phyloP scores from a whole-genome alignment of 306 rosid species.

The Malus fusca region DNA sequence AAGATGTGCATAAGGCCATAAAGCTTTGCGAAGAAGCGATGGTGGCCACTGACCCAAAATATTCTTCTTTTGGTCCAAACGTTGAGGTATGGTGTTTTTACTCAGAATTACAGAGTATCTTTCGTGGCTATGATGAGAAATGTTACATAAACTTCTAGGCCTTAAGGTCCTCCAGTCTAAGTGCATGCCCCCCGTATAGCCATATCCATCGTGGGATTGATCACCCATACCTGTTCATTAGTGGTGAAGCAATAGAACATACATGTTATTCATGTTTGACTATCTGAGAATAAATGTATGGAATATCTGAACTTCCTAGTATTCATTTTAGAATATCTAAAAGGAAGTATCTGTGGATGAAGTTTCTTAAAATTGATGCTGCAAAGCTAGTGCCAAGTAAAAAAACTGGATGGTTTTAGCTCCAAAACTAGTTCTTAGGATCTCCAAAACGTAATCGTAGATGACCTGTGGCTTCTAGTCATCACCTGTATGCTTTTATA shows the following conservation, averaged over 20 bases:
- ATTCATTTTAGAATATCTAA: not conserved
- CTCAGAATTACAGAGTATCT: not conserved
- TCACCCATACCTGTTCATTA: not conserved
- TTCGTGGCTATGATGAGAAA: not conserved
- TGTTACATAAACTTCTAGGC: not conserved
- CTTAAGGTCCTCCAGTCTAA: constrained; percentile 2
- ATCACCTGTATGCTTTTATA: constrained; percentile 4
- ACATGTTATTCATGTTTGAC: not conserved
- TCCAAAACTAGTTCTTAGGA: not conserved
- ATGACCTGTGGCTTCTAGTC: not conserved
- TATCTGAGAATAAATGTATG: not conserved
- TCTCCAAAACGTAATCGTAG: not conserved
- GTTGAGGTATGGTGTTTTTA: constrained; percentile 49
- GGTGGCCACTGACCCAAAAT: constrained; percentile 66
- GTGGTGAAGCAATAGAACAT: not conserved
- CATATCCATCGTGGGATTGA: not conserved
- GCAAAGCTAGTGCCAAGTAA: not conserved
- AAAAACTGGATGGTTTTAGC: not conserved
- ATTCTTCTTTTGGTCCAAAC: constrained; percentile 59
- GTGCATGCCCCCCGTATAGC: not conserved
- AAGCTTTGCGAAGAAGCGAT: constrained; percentile 80
- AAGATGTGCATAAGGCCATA: constrained; percentile 75
- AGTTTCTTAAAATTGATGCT: not conserved
- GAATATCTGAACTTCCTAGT: not conserved
- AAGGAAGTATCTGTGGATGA: not conserved